Percentiles rank a stretch among this genome's conserved stretches.
phyloP scores from a whole-genome alignment of 176 grass and related monocot species.

The Elymus sibiricus region DNA sequence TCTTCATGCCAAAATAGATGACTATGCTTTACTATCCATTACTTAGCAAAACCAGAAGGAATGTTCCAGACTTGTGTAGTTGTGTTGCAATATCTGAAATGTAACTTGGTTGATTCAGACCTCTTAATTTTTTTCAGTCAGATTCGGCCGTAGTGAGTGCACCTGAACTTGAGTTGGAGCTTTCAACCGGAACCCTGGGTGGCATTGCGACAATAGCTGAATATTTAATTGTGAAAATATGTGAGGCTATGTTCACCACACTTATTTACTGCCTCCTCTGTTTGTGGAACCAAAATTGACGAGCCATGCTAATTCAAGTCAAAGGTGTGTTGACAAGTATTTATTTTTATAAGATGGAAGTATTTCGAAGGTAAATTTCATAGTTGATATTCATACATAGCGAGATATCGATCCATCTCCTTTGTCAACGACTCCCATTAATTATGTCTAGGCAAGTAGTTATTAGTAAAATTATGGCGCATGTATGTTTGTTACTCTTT shows the following conservation, averaged over 20 bases:
- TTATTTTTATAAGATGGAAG: too few relatives aligned
- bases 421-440: not conserved
- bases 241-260: conserved; percentile 5
- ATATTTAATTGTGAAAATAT: conserved; percentile 82
- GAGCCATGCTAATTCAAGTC: too few relatives aligned
- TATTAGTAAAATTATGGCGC: not conserved
- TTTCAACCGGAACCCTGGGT: conserved; percentile 65
- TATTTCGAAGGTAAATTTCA: too few relatives aligned
- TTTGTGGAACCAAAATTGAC: too few relatives aligned
- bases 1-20: too few relatives aligned
- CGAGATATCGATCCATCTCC: not conserved
- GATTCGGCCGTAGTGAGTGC: conserved; percentile 66
- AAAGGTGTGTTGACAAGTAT: too few relatives aligned
- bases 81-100: not conserved
- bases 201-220: conserved; percentile 84
- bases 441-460: not conserved
- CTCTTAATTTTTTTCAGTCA: conserved; percentile 46
- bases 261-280: too few relatives aligned
- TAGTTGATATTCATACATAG: too few relatives aligned
- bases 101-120: not conserved
- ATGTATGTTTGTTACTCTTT: not conserved
- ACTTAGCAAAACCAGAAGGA: not conserved
- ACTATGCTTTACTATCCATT: not conserved
- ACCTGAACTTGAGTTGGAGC: conserved; percentile 86
- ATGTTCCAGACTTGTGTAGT: not conserved